Conservation (phyloP, 345 rosid genomes). For the Kandelia obovata region DNA sequence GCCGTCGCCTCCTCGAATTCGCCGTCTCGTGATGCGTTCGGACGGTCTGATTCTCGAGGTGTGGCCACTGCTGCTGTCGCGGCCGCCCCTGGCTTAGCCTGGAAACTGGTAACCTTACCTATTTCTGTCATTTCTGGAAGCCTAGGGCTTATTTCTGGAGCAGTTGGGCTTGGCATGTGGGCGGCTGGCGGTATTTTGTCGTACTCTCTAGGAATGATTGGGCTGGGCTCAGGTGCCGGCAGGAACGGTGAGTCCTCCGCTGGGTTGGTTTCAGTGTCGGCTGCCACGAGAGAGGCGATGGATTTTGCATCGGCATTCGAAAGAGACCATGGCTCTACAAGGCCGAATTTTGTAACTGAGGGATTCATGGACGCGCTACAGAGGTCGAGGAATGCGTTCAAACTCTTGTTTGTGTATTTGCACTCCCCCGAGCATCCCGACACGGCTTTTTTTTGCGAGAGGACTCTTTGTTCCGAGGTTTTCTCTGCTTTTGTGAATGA, state of each 20-base stretch:
- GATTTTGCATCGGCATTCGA: slow-evolving; percentile 71
- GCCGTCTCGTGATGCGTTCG: slow-evolving; percentile 20
- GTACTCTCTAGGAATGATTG: slow-evolving; percentile 77
- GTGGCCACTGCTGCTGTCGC: slow-evolving; percentile 13
- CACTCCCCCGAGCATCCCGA: slow-evolving; percentile 98
- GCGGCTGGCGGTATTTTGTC: slow-evolving; percentile 90
- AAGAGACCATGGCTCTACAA: slow-evolving; percentile 59
- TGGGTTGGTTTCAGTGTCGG: slow-evolving; percentile 52
- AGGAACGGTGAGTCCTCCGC: slow-evolving; percentile 46
- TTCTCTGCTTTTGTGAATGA: slow-evolving; percentile 71
- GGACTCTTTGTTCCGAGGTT: slow-evolving; percentile 64
- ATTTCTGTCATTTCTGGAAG: slow-evolving; percentile 80
- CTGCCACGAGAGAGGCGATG: slow-evolving; percentile 69
- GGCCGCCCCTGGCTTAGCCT: slow-evolving; percentile 62
- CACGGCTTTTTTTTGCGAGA: slow-evolving; percentile 65
- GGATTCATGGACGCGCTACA: slow-evolving; percentile 97
- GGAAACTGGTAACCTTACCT: slow-evolving; percentile 84
- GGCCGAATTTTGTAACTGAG: slow-evolving; percentile 72
- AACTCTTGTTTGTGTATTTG: slow-evolving; percentile 83
- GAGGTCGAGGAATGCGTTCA: slow-evolving; percentile 66
- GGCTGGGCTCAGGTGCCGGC: slow-evolving; percentile 50
- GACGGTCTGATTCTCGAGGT: slow-evolving; percentile 15
- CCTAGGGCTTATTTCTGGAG: slow-evolving; percentile 80
- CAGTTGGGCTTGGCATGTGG: slow-evolving; percentile 91
- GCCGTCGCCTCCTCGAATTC: slow-evolving; percentile 20